Conservation (phyloP, 2,329 filamentous ascomycete genomes). For the Tolypocladium nubicola region DNA sequence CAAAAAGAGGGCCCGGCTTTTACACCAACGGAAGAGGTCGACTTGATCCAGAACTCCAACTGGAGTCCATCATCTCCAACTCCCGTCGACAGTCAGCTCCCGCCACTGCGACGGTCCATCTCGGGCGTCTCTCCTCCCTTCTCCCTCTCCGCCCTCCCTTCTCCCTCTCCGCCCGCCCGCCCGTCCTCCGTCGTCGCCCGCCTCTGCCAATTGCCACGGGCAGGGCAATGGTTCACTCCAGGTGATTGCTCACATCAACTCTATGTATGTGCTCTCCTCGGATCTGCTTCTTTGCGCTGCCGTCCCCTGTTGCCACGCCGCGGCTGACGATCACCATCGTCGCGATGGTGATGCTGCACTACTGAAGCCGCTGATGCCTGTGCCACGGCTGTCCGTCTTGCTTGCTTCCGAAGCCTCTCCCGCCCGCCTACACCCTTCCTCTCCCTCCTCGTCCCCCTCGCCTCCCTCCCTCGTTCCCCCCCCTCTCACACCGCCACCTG, state of each 20-base stretch:
- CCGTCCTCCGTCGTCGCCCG: background rate
- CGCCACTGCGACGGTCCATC: background rate
- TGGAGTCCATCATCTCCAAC: background rate
- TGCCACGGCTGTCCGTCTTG: background rate
- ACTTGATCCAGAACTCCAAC: slow-evolving; percentile 3
- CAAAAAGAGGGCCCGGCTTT: slow-evolving; percentile 1
- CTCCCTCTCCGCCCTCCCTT: background rate
- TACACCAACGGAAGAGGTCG: background rate
- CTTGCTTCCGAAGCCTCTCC: background rate
- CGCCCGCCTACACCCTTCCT: background rate
- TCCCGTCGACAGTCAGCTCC: background rate
- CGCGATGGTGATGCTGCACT: background rate
- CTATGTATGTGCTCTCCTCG: slow-evolving; percentile 10
- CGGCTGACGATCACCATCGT: background rate
- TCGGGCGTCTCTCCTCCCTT: background rate
- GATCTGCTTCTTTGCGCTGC: slow-evolving; percentile 1
- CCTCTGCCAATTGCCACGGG: slow-evolving; percentile 22
- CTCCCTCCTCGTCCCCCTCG: background rate
- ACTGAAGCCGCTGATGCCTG: background rate
- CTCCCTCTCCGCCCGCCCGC: background rate
- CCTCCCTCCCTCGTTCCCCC: slow-evolving; percentile 1
- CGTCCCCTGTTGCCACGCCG: slow-evolving; percentile 6
- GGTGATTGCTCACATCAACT: slow-evolving; percentile 18
- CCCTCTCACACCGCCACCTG: background rate
- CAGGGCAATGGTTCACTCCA: slow-evolving; percentile 26